These are phyloP conservation scores for Rhodotorula sp. DNA, from an alignment of 1,284 basidiomycete genomes.

Conservation along the genomic window DNA sequence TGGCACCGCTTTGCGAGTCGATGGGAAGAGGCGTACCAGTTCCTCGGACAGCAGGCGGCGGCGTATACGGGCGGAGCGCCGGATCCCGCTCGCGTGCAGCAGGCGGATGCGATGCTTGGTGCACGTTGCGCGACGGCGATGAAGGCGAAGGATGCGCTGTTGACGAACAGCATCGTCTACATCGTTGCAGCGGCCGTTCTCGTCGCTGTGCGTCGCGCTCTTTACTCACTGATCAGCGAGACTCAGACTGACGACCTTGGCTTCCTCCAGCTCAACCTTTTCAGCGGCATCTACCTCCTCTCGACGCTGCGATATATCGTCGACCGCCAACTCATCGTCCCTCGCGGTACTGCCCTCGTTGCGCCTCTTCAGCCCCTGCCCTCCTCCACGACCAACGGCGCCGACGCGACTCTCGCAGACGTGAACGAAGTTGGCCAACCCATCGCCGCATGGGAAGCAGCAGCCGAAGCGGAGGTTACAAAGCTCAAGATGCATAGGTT, in stretches of 20 bases:
- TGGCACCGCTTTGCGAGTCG: slow-evolving; percentile 14
- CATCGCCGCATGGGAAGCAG: slow-evolving; percentile 2
- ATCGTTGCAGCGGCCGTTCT: slow-evolving; percentile 3
- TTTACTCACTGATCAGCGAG: neutral
- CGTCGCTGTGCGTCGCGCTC: slow-evolving; percentile 8
- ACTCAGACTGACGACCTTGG: neutral
- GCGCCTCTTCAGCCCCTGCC: slow-evolving; percentile 17
- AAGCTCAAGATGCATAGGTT: slow-evolving; percentile 4
- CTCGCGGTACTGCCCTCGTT: slow-evolving; percentile 11
- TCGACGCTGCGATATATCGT: slow-evolving; percentile 11
- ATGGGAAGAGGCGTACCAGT: slow-evolving; percentile 9
- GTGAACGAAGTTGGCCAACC: neutral
- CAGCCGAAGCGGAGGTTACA: neutral
- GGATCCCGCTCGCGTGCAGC: neutral
- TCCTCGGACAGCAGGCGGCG: slow-evolving; percentile 1
- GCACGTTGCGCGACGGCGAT: neutral
- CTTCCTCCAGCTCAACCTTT: slow-evolving; percentile 16
- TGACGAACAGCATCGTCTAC: slow-evolving; percentile 14
- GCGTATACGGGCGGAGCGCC: neutral
- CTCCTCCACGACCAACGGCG: neutral
- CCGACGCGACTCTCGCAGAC: neutral
- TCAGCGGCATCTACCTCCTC: slow-evolving; percentile 22
- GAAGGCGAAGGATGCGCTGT: neutral
- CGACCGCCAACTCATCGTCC: slow-evolving; percentile 5
- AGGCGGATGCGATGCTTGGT: neutral